A percentile compares a stretch with the other conserved stretches of the same genome.
phyloP scores from a whole-genome alignment of 768 basidiomycete species.

The Ramaria sp. region DNA sequence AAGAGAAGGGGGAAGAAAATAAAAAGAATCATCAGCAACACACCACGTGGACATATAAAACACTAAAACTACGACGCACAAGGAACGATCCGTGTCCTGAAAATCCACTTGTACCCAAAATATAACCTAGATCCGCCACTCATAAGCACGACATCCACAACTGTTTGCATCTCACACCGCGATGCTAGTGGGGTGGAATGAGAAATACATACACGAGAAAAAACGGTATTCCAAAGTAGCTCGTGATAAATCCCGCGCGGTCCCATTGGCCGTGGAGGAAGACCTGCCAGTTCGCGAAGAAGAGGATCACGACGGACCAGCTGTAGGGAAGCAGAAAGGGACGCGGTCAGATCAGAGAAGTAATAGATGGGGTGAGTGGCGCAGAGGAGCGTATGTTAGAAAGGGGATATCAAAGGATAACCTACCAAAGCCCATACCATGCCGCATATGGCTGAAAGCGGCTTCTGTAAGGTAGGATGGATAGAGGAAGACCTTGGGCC shows the following conservation, averaged over 20 bases:
- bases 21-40: no score
- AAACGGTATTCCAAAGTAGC: slow-evolving; percentile 15
- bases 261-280: slow-evolving; percentile 14
- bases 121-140: background rate
- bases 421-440: slow-evolving; percentile 21
- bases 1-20: no score
- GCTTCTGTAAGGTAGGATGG: slow-evolving; percentile 33
- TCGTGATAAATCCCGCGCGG: slow-evolving; percentile 13
- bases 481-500: slow-evolving; percentile 37
- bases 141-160: background rate
- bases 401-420: background rate
- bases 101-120: slow-evolving; percentile 1
- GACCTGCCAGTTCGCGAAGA: slow-evolving; percentile 15
- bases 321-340: no score
- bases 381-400: no score
- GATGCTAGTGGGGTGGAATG: background rate
- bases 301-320: slow-evolving; percentile 11
- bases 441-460: slow-evolving; percentile 30
- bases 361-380: no score
- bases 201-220: slow-evolving; percentile 4
- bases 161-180: background rate
- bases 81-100: background rate
- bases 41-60: background rate
- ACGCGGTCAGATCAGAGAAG: no score
- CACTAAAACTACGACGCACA: background rate